phyloP scores from a whole-genome alignment of 352 stramenopile species.

The Phytophthora cajani region DNA sequence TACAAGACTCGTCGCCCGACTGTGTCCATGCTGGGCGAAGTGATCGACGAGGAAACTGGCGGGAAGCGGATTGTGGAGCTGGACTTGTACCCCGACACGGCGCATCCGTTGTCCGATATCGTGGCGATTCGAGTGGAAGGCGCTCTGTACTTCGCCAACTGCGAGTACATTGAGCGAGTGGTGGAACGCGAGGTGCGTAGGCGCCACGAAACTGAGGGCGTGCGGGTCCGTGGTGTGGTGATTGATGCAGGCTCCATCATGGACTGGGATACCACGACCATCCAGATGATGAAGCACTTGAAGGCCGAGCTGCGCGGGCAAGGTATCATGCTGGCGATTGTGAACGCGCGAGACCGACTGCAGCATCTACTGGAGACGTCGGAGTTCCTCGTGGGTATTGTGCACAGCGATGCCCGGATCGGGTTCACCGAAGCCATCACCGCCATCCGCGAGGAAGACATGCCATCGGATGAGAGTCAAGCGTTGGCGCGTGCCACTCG shows the following conservation, averaged over 20 bases:
- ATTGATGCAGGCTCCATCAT: conserved; percentile 83
- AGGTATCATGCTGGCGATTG: conserved; percentile 76
- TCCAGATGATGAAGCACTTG: conserved; percentile 88
- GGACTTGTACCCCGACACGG: conserved; percentile 26
- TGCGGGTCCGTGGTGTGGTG: conserved; percentile 60
- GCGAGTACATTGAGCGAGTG: conserved; percentile 65
- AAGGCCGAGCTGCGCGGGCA: conserved; percentile 63
- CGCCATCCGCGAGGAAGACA: conserved; percentile 55
- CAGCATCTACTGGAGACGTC: conserved; percentile 70
- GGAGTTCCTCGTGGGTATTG: conserved; percentile 71
- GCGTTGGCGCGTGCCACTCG: conserved; percentile 24
- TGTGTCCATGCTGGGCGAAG: conserved; percentile 53
- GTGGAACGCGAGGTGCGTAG: conserved; percentile 53
- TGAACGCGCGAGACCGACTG: conserved; percentile 73
- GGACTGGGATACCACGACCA: conserved; percentile 86
- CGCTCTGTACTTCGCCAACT: conserved; percentile 79
- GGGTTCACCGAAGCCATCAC: conserved; percentile 68
- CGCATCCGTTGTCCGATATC: conserved; percentile 44
- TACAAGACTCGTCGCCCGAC: conserved; percentile 63
- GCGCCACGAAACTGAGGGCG: conserved; percentile 37
- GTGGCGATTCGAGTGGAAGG: conserved; percentile 70
- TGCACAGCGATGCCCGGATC: conserved; percentile 66
- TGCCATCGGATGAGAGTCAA: conserved; percentile 28
- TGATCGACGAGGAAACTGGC: conserved; percentile 42
- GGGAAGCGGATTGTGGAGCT: conserved; percentile 55